Percentiles rank a stretch among this genome's conserved stretches.
Evolutionary conservation across 768 basidiomycete species (phyloP).

Genomic region (Boletus tomentosulus): DNA sequence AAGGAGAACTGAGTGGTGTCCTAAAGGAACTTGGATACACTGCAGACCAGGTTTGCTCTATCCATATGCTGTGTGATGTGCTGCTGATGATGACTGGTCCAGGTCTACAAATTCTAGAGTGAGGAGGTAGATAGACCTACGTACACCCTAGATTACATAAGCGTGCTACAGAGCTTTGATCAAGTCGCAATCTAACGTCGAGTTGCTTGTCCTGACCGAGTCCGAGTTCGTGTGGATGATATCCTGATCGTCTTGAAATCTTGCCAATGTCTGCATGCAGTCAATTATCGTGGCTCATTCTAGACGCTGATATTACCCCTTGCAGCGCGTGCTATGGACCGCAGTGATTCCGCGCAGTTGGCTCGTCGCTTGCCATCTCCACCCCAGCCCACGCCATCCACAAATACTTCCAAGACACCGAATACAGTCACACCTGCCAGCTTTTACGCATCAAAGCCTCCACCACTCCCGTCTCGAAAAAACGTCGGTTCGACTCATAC

Average conservation of each 20-base stretch:
- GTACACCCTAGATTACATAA: constrained; percentile 29
- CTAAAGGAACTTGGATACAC: constrained; percentile 86
- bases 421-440: constrained; percentile 24
- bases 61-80: background rate
- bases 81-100: constrained; percentile 3
- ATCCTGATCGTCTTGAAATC: constrained; percentile 11
- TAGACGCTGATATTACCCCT: constrained; percentile 7
- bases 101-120: constrained; percentile 42
- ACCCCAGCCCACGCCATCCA: constrained; percentile 40
- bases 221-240: constrained; percentile 12
- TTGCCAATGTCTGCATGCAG: background rate
- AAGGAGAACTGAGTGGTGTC: constrained; percentile 78
- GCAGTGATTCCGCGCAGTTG: constrained; percentile 39
- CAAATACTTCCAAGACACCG: constrained; percentile 30
- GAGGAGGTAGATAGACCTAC: background rate
- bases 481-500: constrained; percentile 37
- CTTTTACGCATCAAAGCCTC: constrained; percentile 32
- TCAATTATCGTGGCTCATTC: constrained; percentile 1
- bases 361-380: constrained; percentile 30
- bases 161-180: constrained; percentile 16
- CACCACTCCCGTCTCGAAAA: constrained; percentile 34
- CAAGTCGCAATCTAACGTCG: constrained; percentile 15
- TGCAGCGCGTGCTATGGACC: constrained; percentile 40
- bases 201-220: background rate
- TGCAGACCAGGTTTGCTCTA: constrained; percentile 66